These are phyloP conservation scores for Phaeotremella skinneri DNA, from an alignment of 768 basidiomycete genomes.

Conservation along the genomic window DNA sequence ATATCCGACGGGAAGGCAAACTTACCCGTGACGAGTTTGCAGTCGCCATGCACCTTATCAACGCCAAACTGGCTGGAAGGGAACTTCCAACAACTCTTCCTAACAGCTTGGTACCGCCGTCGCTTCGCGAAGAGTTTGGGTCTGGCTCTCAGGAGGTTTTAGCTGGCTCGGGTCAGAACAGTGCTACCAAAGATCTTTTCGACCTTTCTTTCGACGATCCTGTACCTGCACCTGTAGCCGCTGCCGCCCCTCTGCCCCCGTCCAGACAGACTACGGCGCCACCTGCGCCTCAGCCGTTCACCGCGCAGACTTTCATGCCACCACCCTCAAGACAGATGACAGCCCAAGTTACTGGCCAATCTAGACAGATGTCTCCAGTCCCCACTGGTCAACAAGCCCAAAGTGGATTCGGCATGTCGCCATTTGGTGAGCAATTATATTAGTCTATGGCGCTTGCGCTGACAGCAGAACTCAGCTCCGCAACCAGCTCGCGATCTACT, in stretches of 20 bases:
- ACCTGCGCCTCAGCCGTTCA: slow-evolving; percentile 9
- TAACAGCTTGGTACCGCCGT: slow-evolving; percentile 73
- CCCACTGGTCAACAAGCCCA: slow-evolving; percentile 18
- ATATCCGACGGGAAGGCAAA: slow-evolving; percentile 80
- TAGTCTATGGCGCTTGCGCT: background rate
- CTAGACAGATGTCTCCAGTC: slow-evolving; percentile 54
- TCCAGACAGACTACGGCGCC: slow-evolving; percentile 8
- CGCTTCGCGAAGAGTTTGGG: slow-evolving; percentile 59
- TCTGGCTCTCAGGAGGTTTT: slow-evolving; percentile 42
- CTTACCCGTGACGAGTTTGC: slow-evolving; percentile 91
- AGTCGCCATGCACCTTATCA: slow-evolving; percentile 90
- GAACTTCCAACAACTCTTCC: slow-evolving; percentile 68
- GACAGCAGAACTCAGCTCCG: slow-evolving; percentile 9
- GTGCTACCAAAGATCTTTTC: slow-evolving; percentile 51
- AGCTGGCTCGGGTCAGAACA: slow-evolving; percentile 46
- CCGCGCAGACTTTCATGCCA: slow-evolving; percentile 21
- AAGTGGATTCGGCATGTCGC: slow-evolving; percentile 34
- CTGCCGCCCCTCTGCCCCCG: slow-evolving; percentile 14
- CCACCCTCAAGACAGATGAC: slow-evolving; percentile 16
- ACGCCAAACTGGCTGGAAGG: slow-evolving; percentile 73
- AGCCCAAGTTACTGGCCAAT: slow-evolving; percentile 27
- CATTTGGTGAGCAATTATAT: slow-evolving; percentile 26
- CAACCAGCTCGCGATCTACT: slow-evolving; percentile 38
- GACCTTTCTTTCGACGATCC: slow-evolving; percentile 44
- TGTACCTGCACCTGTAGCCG: slow-evolving; percentile 9